phyloP scores from a whole-genome alignment of 331 rosid species.

The Stylosanthes scabra region DNA sequence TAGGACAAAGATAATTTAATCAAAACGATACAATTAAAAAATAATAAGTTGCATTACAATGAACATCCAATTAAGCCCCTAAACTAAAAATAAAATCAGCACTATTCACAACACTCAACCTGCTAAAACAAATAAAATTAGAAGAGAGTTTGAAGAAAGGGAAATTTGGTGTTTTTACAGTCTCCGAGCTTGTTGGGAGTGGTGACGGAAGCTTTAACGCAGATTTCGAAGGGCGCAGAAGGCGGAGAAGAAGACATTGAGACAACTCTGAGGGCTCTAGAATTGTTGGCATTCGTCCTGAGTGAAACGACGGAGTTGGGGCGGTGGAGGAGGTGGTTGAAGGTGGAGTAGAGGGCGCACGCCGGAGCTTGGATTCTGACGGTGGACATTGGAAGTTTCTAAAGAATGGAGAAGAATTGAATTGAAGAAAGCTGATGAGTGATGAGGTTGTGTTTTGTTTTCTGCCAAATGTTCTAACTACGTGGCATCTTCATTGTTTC shows the following conservation, averaged over 20 bases:
- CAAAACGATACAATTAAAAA: neutral
- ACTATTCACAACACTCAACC: neutral
- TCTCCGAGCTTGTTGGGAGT: conserved; percentile 77
- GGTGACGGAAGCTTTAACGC: conserved; percentile 74
- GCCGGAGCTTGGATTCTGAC: conserved; percentile 67
- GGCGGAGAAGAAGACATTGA: conserved; percentile 69
- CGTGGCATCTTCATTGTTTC: conserved; percentile 32
- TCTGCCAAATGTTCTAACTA: conserved; percentile 5
- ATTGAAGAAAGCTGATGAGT: neutral
- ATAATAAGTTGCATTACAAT: neutral
- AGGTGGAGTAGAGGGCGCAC: conserved; percentile 66
- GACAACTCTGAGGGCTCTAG: conserved; percentile 48
- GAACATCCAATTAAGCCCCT: neutral
- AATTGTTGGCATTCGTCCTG: conserved; percentile 1
- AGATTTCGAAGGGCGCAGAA: conserved; percentile 59
- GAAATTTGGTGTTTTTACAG: conserved; percentile 47
- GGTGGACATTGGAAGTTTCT: conserved; percentile 51
- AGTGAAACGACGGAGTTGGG: conserved; percentile 40
- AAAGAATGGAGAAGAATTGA: neutral
- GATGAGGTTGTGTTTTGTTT: conserved; percentile 30
- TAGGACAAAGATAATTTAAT: neutral
- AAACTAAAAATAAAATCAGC: neutral
- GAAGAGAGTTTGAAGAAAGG: neutral
- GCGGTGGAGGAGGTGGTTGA: conserved; percentile 50
- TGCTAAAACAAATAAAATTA: neutral